phyloP scores from a whole-genome alignment of 345 rosid species.

The Eucalyptus viminalis region DNA sequence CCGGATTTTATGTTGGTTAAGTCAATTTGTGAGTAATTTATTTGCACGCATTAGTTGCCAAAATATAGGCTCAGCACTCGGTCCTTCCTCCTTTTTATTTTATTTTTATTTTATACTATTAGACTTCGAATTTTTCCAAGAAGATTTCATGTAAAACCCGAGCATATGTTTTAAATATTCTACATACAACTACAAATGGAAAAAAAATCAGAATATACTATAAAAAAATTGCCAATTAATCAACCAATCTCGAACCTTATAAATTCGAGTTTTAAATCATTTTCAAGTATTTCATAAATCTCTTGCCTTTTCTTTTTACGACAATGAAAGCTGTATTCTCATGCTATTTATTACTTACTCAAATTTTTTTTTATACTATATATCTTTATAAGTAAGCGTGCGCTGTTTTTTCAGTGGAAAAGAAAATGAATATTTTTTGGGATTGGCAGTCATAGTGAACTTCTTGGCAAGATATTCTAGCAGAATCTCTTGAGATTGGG shows the following conservation, averaged over 20 bases:
- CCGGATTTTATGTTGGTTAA: not conserved
- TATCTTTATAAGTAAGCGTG: not conserved
- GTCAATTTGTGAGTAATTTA: not conserved
- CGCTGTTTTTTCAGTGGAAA: not conserved
- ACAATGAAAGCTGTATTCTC: not conserved
- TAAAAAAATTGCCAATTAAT: not conserved
- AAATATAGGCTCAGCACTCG: not conserved
- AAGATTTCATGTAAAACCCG: not conserved
- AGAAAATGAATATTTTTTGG: not conserved
- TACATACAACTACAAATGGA: not conserved
- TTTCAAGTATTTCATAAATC: not conserved
- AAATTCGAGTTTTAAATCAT: not conserved
- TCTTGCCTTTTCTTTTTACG: not conserved
- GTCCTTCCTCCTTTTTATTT: not conserved
- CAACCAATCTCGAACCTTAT: not conserved
- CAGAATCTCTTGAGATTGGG: not conserved
- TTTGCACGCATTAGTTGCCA: rapidly evolving
- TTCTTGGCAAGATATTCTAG: not conserved
- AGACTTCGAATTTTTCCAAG: not conserved
- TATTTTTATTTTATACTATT: not conserved
- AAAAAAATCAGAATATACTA: not conserved
- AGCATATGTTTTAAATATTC: not conserved
- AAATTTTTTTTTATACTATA: not conserved
- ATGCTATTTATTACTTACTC: not conserved
- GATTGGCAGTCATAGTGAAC: not conserved